Evolutionary conservation across 139 green algal species (phyloP), one percentile per base, ranked within the genome.

Genomic region (Haematococcus lacustris): DNA sequence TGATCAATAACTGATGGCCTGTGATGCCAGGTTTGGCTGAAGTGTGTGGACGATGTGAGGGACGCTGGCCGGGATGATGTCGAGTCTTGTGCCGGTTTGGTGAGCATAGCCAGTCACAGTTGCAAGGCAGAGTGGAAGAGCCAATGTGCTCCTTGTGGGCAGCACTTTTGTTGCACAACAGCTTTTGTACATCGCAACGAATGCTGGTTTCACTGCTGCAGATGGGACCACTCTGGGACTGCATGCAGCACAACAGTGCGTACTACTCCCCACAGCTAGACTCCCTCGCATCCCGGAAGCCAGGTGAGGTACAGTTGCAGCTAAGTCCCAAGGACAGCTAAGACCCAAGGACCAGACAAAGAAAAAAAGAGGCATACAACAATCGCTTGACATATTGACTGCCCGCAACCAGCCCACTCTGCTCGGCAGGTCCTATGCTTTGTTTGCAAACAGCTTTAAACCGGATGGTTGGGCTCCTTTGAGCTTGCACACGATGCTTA

Each of bases 41-140:
- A 59, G 33, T 75, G 70, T 38, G 70, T 75, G 30, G 70, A 75
- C 63, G 59, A 23, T 30, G 70, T 75, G 7, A 34, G 57, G 35
- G 70, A 75, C 60, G 70, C 53, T 30, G 70, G 70, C 38, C 57
- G 70, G 40, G 57, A 69, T 3, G 70, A 75, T 39, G 70, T 75
- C 3, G 70, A 75, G 39, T 66, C 70, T 33, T 75, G 70, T 30
- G 37, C 70, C 17, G 35, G 35, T 51, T 50, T 73, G 68, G 68
- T 73, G 66, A 57, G 47, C 13, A 57, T 28, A 21, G 13, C 13
- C 13, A n/a, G 21, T 21, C 13, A 13, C 47, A n/a, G 13, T 28
- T 57, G 47, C 47, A 13, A 57, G 13, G 13, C 13, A 57, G 13
- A 57, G 21, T 57, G 13, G 13, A 57, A 57, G 21, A n/a, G 47